Percentiles rank a stretch among this genome's conserved stretches.
These are phyloP conservation scores for Fraxinus pennsylvanica DNA, from an alignment of 257 asterid genomes.

Conservation along the genomic window DNA sequence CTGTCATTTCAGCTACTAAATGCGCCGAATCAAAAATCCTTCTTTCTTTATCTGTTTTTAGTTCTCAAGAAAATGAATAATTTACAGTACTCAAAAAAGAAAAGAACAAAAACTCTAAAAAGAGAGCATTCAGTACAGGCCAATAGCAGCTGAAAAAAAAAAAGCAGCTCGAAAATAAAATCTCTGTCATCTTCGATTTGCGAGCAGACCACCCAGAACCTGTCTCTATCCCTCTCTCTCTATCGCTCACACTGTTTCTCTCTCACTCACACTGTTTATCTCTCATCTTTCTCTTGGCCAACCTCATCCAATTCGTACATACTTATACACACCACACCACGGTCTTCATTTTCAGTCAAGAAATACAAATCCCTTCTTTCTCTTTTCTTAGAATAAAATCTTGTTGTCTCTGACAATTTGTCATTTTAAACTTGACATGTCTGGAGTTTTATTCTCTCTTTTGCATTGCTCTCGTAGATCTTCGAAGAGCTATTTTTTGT, in stretches of 20 bases:
- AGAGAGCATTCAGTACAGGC: not conserved
- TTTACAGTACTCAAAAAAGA: not conserved
- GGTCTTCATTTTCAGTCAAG: not conserved
- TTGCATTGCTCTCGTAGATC: not conserved
- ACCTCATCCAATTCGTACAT: not conserved
- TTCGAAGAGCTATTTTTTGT: not conserved
- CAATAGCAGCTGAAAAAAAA: not conserved
- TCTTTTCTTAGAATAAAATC: not conserved
- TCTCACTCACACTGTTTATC: no score
- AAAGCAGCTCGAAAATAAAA: constrained; percentile 13
- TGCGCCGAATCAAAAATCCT: not conserved
- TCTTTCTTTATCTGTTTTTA: not conserved
- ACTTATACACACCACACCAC: not conserved
- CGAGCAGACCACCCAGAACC: not conserved
- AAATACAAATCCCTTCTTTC: not conserved
- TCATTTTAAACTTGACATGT: not conserved
- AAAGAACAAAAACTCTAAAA: not conserved
- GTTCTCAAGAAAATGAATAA: not conserved
- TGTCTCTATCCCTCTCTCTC: not conserved
- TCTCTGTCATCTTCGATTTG: not conserved
- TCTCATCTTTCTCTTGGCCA: not conserved
- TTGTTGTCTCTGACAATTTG: not conserved
- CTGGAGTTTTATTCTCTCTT: not conserved
- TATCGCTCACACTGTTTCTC: not conserved
- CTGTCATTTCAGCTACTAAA: not conserved